A percentile compares a stretch with the other conserved stretches of the same genome.
Evolutionary conservation across 441 rosid genomes (phyloP).

Genomic region (Geranium incanum): DNA sequence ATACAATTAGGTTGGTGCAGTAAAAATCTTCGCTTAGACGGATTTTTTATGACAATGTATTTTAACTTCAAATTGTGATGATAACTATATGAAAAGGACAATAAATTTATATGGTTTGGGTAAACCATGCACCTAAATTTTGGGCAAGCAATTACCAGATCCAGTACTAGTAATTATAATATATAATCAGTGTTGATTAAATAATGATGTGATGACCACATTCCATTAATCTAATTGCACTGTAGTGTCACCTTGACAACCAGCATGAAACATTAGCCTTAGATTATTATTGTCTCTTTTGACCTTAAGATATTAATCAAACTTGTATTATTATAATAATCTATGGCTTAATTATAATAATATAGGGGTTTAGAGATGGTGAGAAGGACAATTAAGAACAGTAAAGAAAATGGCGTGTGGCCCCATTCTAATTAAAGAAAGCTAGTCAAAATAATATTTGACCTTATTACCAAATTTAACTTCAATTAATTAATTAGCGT

Average conservation of each 20-base stretch:
- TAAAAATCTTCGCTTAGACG: too few species aligned
- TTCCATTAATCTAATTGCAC: background rate
- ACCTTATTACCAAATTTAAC: background rate
- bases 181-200: slow-evolving; percentile 15
- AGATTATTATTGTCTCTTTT: slow-evolving; percentile 11
- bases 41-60: too few species aligned
- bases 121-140: slow-evolving; percentile 22
- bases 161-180: slow-evolving; percentile 4
- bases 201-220: background rate
- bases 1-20: too few species aligned
- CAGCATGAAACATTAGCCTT: slow-evolving; percentile 22
- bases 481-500: too few species aligned
- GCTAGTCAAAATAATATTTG: slow-evolving; percentile 19
- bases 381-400: slow-evolving; percentile 4
- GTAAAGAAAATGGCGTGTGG: background rate
- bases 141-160: slow-evolving; percentile 24
- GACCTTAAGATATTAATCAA: background rate
- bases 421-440: background rate
- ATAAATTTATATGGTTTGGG: slow-evolving; percentile 13
- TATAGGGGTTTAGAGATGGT: background rate
- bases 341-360: background rate
- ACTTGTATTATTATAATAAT: background rate
- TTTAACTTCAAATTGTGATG: too few species aligned
- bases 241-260: slow-evolving; percentile 19
- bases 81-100: too few species aligned